Conservation (phyloP, 208 protist species). For the Crithidia bombi region DNA sequence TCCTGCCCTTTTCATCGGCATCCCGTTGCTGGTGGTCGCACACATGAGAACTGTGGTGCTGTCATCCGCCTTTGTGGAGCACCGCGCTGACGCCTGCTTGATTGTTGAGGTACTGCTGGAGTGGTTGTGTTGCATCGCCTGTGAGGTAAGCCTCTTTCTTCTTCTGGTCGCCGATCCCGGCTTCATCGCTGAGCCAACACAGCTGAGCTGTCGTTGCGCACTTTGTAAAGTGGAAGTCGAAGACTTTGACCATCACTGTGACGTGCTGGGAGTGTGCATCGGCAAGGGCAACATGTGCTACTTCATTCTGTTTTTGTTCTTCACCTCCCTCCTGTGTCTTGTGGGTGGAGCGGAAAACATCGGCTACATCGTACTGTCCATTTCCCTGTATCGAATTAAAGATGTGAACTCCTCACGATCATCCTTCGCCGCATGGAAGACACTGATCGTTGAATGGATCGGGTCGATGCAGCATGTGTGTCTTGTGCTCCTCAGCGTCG, state of each 20-base stretch:
- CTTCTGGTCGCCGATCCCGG: conserved; percentile 58
- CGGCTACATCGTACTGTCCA: background rate
- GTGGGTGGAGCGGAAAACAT: conserved; percentile 4
- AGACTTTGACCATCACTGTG: conserved; percentile 89
- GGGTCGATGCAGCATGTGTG: background rate
- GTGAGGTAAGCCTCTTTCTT: conserved; percentile 21
- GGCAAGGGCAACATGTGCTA: conserved; percentile 74
- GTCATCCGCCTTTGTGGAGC: conserved; percentile 4
- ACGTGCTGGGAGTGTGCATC: conserved; percentile 70
- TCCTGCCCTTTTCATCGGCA: conserved; percentile 25
- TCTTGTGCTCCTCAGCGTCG: conserved; percentile 9
- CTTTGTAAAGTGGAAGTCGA: conserved; percentile 55
- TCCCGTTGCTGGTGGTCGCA: conserved; percentile 14
- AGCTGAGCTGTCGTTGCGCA: conserved; percentile 44
- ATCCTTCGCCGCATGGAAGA: background rate
- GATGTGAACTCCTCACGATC: background rate
- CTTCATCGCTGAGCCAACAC: conserved; percentile 32
- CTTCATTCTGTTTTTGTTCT: conserved; percentile 67
- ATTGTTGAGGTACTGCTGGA: conserved; percentile 18
- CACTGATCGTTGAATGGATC: background rate
- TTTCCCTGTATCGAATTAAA: background rate
- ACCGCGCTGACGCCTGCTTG: background rate
- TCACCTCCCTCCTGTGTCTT: conserved; percentile 23
- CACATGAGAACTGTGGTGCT: conserved; percentile 26
- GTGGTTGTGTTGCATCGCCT: conserved; percentile 16